Evolutionary conservation across 441 rosid genomes (phyloP), one percentile per base, ranked within the genome.

Genomic region (Macaranga tanarius): DNA sequence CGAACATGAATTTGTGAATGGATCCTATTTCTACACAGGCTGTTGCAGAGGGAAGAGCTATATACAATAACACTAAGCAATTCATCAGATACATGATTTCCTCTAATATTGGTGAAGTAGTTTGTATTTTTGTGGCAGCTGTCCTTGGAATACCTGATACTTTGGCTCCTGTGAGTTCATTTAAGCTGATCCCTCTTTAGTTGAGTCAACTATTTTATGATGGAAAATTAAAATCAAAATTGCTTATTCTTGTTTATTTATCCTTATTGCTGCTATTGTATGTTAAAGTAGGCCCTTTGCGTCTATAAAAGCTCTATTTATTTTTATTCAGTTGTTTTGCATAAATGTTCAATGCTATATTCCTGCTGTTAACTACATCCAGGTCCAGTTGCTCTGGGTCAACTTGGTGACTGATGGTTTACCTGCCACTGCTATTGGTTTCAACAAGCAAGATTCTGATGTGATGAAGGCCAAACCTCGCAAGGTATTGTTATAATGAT

Each of bases 371-470:
- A 12, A 65, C 62, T 54, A 52, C 71, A 62, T 83, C 65, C 84
- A 95, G 98, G 99, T 95, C 84, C 99, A 95, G 82, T 89, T 95
- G 77, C 84, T 95, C 58, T 95, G 99, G 99, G 99, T 95, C 78
- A 95, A 95, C 84, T 84, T 95, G 86, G 99, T 95, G 45, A 95
- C 98, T 20, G 99, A 95, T 87, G 99, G 99, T 66, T 83, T 95
- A 86, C 99, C 99, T 80, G 99, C 99, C 81, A 93, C 98, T 77
- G 99, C 99, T 79, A 95, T 95, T 85, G 98, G 98, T 70, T 93
- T 95, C 73, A 95, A 95, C 77, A 93, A 92, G 87, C 99, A 90
- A 85, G 99, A 95, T 76, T 87, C 92, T 40, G 98, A 95, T 77
- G 98, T 95, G 71, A 95, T 95, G 99, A 95, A 87, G 85, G 90